Base-by-base conservation (phyloP, 805 yeast genomes). In the Monosporozyma aquatica region DNA sequence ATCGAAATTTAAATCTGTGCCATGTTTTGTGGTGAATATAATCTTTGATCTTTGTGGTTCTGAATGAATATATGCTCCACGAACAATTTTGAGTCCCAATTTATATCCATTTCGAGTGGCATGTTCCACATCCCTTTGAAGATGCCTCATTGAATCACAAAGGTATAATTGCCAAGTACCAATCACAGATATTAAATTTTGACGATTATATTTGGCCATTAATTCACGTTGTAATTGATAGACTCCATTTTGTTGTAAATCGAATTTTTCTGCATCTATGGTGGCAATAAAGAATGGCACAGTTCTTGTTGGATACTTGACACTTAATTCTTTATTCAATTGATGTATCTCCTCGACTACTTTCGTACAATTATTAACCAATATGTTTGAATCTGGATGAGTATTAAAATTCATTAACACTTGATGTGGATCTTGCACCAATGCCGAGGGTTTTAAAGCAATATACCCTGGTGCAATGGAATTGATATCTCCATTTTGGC, bases 141-240 rank as follows among this genome's bases (percentile, higher is more conserved):
- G 67, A 51, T 83, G 71, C 17, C 70, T 70, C 2, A 78, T 60
- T 0, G 94, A 78, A 48, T 82, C 85, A 39, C 79, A 76, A 55
- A 90, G 71, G 63, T 89, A 89, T 86, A 90, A 79, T 68, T 89
- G 97, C 63, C 90, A 75, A 7, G 97, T 89, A 23, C 97, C 97
- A 38, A 85, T 84, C 21, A 86, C 84, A 24, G 82, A 75, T 30
- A 5, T 17, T n/a, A 22, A 15, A 15, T 14, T 6, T 9, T 15
- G 8, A 13, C 24, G 24, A 68, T 89, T 89, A 67, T 77, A 89
- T 55, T 73, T 76, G 49, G 74, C 56, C 70, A 82, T 86, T 61
- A 89, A 70, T 51, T 79, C 74, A 61, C 95, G 76, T 69, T 89
- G 97, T 52, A 87, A 74, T 48, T 81, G 85, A 59, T 90, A 90